Percentiles rank a stretch among this genome's conserved stretches.
phyloP scores from a whole-genome alignment of 106 monocot species.

The Triglochin maritima region DNA sequence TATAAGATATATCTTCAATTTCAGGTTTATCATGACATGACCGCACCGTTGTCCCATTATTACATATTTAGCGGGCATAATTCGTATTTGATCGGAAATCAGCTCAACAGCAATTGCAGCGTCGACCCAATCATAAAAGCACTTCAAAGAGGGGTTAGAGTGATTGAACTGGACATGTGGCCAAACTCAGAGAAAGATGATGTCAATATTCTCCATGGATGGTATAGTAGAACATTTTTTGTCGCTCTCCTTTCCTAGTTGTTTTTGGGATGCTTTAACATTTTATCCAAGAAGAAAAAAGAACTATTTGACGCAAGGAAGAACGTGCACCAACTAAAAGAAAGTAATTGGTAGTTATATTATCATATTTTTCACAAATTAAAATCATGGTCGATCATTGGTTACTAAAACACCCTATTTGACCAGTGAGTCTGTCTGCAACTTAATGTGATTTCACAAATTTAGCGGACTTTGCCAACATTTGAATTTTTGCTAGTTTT shows the following conservation, averaged over 20 bases:
- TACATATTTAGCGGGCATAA: conserved; percentile 57
- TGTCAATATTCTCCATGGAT: conserved; percentile 46
- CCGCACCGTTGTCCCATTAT: conserved; percentile 41
- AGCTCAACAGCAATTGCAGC: conserved; percentile 38
- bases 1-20: background rate
- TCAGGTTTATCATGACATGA: conserved; percentile 54
- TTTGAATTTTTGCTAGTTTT: too few species aligned
- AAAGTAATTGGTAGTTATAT: background rate
- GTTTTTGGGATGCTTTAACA: too few species aligned
- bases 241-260: background rate
- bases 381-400: too few species aligned
- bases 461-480: too few species aligned
- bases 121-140: conserved; percentile 48
- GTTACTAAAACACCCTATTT: too few species aligned
- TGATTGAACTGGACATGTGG: conserved; percentile 56
- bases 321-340: background rate
- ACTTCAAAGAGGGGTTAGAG: conserved; percentile 47
- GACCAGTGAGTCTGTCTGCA: too few species aligned
- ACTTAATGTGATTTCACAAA: too few species aligned
- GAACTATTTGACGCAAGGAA: too few species aligned
- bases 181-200: conserved; percentile 31
- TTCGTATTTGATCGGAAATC: conserved; percentile 47
- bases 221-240: conserved; percentile 14
- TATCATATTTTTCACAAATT: too few species aligned
- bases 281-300: too few species aligned